These are phyloP conservation scores for Escallonia rubra DNA, from an alignment of 129 eudicot genomes.

Conservation along the genomic window DNA sequence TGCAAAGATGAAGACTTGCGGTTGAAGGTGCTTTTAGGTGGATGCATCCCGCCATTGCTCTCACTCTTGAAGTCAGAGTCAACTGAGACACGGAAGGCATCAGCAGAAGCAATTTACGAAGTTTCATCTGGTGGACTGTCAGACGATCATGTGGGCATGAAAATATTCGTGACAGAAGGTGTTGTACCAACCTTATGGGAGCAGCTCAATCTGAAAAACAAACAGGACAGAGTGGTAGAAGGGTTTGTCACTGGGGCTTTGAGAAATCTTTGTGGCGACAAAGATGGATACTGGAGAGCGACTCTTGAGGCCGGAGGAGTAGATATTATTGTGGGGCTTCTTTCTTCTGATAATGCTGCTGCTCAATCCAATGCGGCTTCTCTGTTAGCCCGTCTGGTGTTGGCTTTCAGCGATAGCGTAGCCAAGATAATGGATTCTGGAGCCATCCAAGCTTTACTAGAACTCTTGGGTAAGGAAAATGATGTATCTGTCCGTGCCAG, in stretches of 20 bases:
- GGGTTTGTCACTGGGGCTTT: constrained; percentile 76
- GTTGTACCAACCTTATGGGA: constrained; percentile 83
- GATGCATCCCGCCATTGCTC: constrained; percentile 72
- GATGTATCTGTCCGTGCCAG: constrained; percentile 70
- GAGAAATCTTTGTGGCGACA: constrained; percentile 74
- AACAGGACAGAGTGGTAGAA: constrained; percentile 65
- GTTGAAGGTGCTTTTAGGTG: constrained; percentile 74
- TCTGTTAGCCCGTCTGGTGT: constrained; percentile 61
- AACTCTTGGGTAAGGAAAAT: constrained; percentile 50
- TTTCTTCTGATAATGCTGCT: constrained; percentile 51
- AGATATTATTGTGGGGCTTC: constrained; percentile 63
- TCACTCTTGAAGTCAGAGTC: constrained; percentile 62
- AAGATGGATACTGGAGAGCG: constrained; percentile 70
- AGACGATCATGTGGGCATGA: constrained; percentile 72
- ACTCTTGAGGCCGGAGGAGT: constrained; percentile 82
- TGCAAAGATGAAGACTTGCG: constrained; percentile 74
- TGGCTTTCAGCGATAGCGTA: constrained; percentile 59
- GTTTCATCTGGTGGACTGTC: constrained; percentile 66
- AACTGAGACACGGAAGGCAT: constrained; percentile 60
- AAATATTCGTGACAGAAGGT: constrained; percentile 75
- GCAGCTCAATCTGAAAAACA: constrained; percentile 42
- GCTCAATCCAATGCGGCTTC: constrained; percentile 82
- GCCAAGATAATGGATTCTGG: constrained; percentile 69
- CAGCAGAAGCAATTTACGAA: constrained; percentile 72
- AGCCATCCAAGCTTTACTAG: constrained; percentile 49